These are phyloP conservation scores for Diaporthe ilicicola DNA, from an alignment of 2,329 filamentous ascomycete species.

Conservation along the genomic window DNA sequence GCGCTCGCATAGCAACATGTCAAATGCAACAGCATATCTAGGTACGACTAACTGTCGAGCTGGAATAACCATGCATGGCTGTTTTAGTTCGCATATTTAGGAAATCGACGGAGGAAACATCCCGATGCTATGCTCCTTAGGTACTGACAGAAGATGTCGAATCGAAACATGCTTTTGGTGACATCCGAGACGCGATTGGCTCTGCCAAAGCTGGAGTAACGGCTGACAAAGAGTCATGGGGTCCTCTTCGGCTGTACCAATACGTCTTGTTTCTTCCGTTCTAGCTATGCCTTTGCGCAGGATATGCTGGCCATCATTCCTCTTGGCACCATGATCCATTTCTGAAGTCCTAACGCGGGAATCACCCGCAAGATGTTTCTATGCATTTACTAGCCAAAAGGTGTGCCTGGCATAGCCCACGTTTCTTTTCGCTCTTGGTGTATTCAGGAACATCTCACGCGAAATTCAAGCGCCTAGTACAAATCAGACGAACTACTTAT, in stretches of 20 bases:
- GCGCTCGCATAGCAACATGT: background rate
- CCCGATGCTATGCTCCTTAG: background rate
- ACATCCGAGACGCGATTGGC: constrained; percentile 2
- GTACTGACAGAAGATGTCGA: background rate
- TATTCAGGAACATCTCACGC: background rate
- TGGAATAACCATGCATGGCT: background rate
- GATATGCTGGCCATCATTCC: background rate
- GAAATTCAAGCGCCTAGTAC: background rate
- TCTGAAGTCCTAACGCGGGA: background rate
- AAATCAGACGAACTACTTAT: background rate
- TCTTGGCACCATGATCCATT: background rate
- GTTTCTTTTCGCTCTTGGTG: background rate
- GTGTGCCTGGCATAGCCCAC: background rate
- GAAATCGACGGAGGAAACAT: background rate
- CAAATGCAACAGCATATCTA: background rate
- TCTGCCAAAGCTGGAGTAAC: background rate
- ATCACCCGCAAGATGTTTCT: background rate
- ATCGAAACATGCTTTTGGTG: background rate
- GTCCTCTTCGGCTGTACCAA: background rate
- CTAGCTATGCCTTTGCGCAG: background rate
- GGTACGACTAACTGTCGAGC: background rate
- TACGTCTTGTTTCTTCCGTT: background rate
- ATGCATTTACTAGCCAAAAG: background rate
- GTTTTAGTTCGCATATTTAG: background rate
- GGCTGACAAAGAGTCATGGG: background rate